Base-by-base conservation (phyloP, 2,329 filamentous ascomycete genomes). In the Cordyceps pruinosa region DNA sequence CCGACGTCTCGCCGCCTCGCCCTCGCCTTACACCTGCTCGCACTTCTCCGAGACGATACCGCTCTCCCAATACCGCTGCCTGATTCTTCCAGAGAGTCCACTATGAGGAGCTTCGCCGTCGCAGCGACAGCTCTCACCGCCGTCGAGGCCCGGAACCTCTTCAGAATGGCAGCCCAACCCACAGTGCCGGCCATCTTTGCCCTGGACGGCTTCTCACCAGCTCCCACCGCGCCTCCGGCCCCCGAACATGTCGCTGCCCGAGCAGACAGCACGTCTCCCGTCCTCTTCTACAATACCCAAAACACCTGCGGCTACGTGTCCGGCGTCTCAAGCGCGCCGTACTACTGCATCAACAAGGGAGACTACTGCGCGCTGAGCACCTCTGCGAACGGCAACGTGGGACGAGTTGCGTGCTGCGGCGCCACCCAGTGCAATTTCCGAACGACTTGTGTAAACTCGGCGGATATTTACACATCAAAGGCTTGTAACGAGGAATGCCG, bases 271-370 rank as follows among this genome's bases (percentile, higher is more conserved):
- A 65, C 67, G 21, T 65, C 61, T 19, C 50, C 60, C n/a, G 25
- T 46, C 17, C 48, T 75, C 28, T 68, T 78, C n/a, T 64, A 76
- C 55, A 78, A 72, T 12, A 74, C 75, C 1, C 77, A 80, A 62
- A 77, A 77, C 59, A 79, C 75, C 0, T 81, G 79, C 58, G 79
- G 78, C 60, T 81, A 71, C 63, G 65, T 81, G 39, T 70, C 69
- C 30, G 78, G 73, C 32, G 68, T 66, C 28, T 56, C 69, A 13
- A 75, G 68, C 21, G 72, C 70, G 2, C 68, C 68, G 4, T 77
- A 72, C 61, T 73, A 68, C 13, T 80, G 77, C 60, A 63, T 63
- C 15, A 60, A 49, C 19, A 46, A 39, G 15, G 61, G 59, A 25
- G 64, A 62, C 34, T 70, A 65, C 19, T 80, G 77, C 52, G 72